Percentiles rank a stretch among this genome's conserved stretches.
phyloP scores from a whole-genome alignment of 768 basidiomycete genomes.

The Lactarius deliciosus region DNA sequence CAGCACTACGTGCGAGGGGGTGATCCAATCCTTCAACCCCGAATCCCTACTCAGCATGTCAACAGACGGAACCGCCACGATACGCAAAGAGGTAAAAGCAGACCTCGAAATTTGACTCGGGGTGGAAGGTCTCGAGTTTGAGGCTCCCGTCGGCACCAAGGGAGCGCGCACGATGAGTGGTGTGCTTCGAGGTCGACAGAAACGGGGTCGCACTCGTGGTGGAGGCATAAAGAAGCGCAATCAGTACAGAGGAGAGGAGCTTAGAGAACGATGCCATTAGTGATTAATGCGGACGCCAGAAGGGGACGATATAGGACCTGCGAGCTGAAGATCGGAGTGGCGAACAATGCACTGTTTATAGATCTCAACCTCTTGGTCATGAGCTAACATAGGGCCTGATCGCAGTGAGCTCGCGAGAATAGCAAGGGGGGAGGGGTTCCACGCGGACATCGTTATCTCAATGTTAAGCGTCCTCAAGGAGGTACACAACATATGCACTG shows the following conservation, averaged over 20 bases:
- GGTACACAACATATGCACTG: conserved; percentile 4
- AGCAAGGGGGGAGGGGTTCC: conserved; percentile 15
- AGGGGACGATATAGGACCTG: background rate
- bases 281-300: background rate
- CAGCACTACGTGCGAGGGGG: conserved; percentile 31
- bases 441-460: conserved; percentile 29
- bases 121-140: conserved; percentile 33
- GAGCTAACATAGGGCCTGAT: background rate
- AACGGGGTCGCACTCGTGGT: conserved; percentile 30
- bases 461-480: conserved; percentile 33
- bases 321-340: background rate
- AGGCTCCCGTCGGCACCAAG: conserved; percentile 25
- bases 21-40: conserved; percentile 31
- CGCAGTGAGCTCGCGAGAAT: background rate
- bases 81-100: background rate
- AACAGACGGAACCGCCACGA: background rate
- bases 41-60: conserved; percentile 30
- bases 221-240: conserved; percentile 32
- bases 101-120: conserved; percentile 34
- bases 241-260: conserved; percentile 31
- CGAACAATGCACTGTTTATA: background rate
- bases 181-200: conserved; percentile 28
- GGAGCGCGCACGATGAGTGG: conserved; percentile 30
- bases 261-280: conserved; percentile 29
- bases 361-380: background rate